phyloP scores from a whole-genome alignment of 75 land plant species.

The Larix kaempferi region DNA sequence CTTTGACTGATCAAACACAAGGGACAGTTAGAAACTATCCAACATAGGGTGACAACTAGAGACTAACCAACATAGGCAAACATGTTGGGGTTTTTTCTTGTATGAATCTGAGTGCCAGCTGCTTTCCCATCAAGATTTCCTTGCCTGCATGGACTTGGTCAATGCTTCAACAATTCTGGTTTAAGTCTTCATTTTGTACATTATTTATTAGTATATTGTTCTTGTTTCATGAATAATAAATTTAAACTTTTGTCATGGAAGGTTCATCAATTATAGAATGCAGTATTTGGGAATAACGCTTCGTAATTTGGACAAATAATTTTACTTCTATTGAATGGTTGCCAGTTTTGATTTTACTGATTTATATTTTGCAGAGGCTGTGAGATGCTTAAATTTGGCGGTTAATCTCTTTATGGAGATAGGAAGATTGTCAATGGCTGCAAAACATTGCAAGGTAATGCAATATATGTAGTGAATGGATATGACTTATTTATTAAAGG shows the following conservation, averaged over 20 bases:
- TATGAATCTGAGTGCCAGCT: background rate
- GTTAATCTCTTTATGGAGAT: constrained; percentile 67
- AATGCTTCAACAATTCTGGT: background rate
- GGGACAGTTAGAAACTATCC: background rate
- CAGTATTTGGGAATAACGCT: background rate
- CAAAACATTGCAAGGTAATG: constrained; percentile 74
- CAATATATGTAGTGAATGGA: background rate
- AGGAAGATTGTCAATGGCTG: constrained; percentile 88
- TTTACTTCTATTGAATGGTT: background rate
- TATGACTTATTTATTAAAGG: background rate
- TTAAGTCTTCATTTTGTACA: background rate
- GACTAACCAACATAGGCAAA: background rate
- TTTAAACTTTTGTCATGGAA: background rate
- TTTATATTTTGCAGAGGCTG: constrained; percentile 44
- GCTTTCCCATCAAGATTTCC: background rate
- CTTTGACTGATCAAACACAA: background rate
- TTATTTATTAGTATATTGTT: background rate
- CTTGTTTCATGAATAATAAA: background rate
- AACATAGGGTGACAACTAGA: background rate
- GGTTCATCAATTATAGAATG: background rate
- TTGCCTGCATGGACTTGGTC: background rate
- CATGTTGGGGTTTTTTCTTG: background rate
- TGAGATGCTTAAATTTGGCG: constrained; percentile 50
- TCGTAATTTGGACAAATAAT: background rate
- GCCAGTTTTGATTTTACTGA: background rate